Percentiles rank a stretch among this genome's conserved stretches.
Conservation (phyloP, 2,329 filamentous ascomycete genomes). For the Leptodontidium sp. region DNA sequence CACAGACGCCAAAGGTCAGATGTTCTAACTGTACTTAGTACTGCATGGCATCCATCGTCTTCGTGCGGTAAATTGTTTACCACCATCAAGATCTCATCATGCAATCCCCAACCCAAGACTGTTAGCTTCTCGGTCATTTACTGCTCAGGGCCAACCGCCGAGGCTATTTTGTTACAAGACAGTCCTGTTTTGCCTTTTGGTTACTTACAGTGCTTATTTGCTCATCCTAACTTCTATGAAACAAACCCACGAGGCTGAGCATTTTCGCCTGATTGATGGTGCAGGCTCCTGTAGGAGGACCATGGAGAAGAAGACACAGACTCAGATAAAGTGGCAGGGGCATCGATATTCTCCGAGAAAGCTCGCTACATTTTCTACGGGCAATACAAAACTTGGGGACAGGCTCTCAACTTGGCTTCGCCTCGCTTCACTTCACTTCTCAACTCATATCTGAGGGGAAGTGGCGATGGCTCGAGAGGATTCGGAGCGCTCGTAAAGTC, state of each 20-base stretch:
- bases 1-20: no score
- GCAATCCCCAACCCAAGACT: background rate
- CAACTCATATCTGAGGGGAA: background rate
- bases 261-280: constrained; percentile 16
- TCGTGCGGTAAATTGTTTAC: background rate
- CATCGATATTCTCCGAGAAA: constrained; percentile 4
- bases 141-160: background rate
- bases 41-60: constrained; percentile 1
- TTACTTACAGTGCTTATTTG: background rate
- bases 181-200: constrained; percentile 8
- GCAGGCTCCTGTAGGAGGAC: background rate
- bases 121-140: background rate
- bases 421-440: background rate
- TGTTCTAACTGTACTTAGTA: no score
- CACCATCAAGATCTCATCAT: background rate
- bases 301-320: constrained; percentile 3
- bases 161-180: constrained; percentile 4
- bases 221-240: constrained; percentile 24
- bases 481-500: background rate
- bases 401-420: background rate
- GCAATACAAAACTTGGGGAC: background rate
- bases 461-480: background rate
- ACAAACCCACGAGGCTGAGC: constrained; percentile 21
- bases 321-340: constrained; percentile 10
- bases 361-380: background rate